Evolutionary conservation across 2,329 filamentous ascomycete species (phyloP), one percentile per base, ranked within the genome.

Genomic region (Corynespora cassiicola): DNA sequence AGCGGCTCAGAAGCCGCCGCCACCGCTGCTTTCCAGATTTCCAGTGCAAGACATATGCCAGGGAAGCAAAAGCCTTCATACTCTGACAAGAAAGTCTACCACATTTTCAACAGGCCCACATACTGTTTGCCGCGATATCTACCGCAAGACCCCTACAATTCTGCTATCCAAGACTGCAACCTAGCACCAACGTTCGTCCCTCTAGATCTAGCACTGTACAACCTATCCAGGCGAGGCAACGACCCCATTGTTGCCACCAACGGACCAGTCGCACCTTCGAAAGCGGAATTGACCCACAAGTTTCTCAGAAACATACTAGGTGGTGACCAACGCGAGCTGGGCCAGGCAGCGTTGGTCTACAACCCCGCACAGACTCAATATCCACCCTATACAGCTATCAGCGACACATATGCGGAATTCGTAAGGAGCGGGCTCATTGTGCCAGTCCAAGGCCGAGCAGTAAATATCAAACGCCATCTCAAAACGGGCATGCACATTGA

Each of bases 1-100:
- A 92, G 88, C 2, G 88, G 88, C 1, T 80, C 87, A 5, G 89
- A 95, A 70, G 85, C 86, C 31, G 85, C 88, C 0, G 84, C 82
- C 7, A 83, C 84, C 2, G 80, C 91, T 32, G 87, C 87, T 8
- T 75, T 82, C 4, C 82, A 90, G 46, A 65, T 92, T 1, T 91
- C 88, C 0, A 82, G 82, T 5, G 77, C 78, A 3, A 65, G 68
- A 9, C 73, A 86, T 59, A 77, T 80, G 0, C 79, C 83, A 0
- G 54, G 50, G 5, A 47, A 46, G 8, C 34, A 33, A 3, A 56
- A 64, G 20, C 37, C 46, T 22, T 24, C 25, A 2, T 69, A 63
- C 31, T 46, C 63, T 7, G 52, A 58, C 7, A 83, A 79, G 51
- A 77, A 75, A 2, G 73, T 94, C 7, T 80, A 87, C 33, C 86